Evolutionary conservation across 169 alveolate species (phyloP).

Genomic region (Babesia caballi): DNA sequence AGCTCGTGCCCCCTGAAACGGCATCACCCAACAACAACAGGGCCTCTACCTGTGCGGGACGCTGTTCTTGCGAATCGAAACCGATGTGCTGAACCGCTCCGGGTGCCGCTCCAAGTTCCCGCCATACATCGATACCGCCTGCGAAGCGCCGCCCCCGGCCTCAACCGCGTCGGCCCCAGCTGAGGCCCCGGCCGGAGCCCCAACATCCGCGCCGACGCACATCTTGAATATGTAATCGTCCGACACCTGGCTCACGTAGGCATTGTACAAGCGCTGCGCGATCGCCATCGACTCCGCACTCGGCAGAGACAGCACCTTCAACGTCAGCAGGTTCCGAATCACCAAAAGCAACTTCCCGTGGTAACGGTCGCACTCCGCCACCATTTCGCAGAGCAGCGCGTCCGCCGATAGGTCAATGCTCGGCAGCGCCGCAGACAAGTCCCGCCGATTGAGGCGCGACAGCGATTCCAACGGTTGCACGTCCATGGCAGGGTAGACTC

Average conservation of each 20-base stretch:
- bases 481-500: conserved; percentile 4
- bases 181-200: background rate
- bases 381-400: conserved; percentile 12
- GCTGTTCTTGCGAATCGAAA: conserved; percentile 39
- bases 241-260: conserved; percentile 62
- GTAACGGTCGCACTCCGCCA: conserved; percentile 17
- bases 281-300: conserved; percentile 33
- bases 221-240: conserved; percentile 15
- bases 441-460: background rate
- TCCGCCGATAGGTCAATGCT: background rate
- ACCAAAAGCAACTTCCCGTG: conserved; percentile 33
- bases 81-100: conserved; percentile 46
- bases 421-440: background rate
- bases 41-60: conserved; percentile 43
- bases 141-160: background rate
- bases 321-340: conserved; percentile 19
- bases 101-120: conserved; percentile 10
- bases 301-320: conserved; percentile 40
- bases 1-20: conserved; percentile 52
- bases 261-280: conserved; percentile 54
- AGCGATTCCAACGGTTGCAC: background rate
- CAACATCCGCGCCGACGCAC: background rate
- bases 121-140: conserved; percentile 21
- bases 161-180: background rate
- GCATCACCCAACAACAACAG: background rate